A percentile compares a stretch with the other conserved stretches of the same genome.
Evolutionary conservation across 768 basidiomycete species (phyloP).

Genomic region (Hericium erinaceus): DNA sequence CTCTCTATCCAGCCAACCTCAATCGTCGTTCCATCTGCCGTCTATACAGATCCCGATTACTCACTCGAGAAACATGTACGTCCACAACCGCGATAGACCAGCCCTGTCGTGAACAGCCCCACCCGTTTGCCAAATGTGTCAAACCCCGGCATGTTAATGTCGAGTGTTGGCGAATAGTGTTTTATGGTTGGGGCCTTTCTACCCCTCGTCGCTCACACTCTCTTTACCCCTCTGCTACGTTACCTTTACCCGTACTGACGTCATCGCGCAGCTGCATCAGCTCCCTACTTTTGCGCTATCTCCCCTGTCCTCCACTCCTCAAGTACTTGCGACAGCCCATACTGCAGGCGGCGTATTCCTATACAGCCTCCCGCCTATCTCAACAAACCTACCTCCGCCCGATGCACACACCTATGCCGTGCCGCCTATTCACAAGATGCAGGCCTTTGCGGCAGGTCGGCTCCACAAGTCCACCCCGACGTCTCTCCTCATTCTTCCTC

Average conservation of each 20-base stretch:
- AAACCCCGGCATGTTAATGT: too few species aligned
- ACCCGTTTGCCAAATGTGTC: too few species aligned
- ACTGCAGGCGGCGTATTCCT: constrained; percentile 13
- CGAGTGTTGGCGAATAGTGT: too few species aligned
- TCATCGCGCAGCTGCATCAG: constrained; percentile 9
- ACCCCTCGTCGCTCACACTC: background rate
- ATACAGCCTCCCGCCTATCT: constrained; percentile 4
- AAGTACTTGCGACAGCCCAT: constrained; percentile 8
- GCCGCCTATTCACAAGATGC: constrained; percentile 1
- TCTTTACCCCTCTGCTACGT: background rate
- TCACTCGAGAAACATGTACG: constrained; percentile 12
- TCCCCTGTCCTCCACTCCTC: background rate
- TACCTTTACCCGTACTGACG: too few species aligned
- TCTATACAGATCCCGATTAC: constrained; percentile 12
- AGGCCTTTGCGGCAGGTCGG: constrained; percentile 2
- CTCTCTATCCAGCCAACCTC: constrained; percentile 9
- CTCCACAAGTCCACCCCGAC: constrained; percentile 12
- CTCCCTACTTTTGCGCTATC: constrained; percentile 11
- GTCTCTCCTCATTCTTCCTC: constrained; percentile 9
- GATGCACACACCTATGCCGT: background rate
- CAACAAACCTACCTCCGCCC: background rate
- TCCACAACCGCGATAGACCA: background rate
- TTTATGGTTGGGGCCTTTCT: background rate
- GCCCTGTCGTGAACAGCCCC: too few species aligned
- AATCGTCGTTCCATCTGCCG: constrained; percentile 6